A percentile compares a stretch with the other conserved stretches of the same genome.
Evolutionary conservation across 805 yeast species (phyloP).

Genomic region (Candida argentea): DNA sequence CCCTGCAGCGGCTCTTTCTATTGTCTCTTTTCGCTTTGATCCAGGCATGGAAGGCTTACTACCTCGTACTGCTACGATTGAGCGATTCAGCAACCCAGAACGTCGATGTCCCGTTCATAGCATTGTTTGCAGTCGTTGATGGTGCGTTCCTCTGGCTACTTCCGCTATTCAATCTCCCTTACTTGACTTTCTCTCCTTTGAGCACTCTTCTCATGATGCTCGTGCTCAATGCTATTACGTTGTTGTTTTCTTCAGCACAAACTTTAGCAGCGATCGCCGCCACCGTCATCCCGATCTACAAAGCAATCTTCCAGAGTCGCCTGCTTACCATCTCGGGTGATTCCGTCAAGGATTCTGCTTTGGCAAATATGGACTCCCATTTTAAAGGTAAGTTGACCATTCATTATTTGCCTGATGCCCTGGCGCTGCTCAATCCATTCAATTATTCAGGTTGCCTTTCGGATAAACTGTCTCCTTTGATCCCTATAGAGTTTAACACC

Average conservation of each 20-base stretch:
- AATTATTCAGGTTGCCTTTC: too few species aligned
- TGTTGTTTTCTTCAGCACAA: constrained; percentile 43
- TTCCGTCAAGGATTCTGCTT: constrained; percentile 24
- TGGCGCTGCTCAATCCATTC: constrained; percentile 74
- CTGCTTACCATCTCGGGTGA: constrained; percentile 48
- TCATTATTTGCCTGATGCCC: constrained; percentile 83
- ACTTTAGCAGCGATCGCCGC: constrained; percentile 36
- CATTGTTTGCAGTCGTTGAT: constrained; percentile 69
- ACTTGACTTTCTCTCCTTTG: constrained; percentile 54
- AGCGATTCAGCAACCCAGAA: constrained; percentile 25
- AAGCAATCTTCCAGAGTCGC: constrained; percentile 25
- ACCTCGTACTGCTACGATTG: constrained; percentile 48
- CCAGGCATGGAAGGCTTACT: constrained; percentile 84
- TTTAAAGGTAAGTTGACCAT: constrained; percentile 82
- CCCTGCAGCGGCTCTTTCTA: constrained; percentile 64
- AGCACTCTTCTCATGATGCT: constrained; percentile 40
- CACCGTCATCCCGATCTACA: constrained; percentile 32
- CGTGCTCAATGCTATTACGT: constrained; percentile 37
- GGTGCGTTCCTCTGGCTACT: constrained; percentile 58
- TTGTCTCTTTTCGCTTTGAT: constrained; percentile 58
- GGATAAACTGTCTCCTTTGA: constrained; percentile 25
- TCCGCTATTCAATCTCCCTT: constrained; percentile 69
- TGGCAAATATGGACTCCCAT: constrained; percentile 45
- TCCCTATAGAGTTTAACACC: constrained; percentile 77
- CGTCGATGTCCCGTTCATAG: constrained; percentile 47